Conservation (phyloP, 768 basidiomycete genomes). For the Lyophyllum semitale region DNA sequence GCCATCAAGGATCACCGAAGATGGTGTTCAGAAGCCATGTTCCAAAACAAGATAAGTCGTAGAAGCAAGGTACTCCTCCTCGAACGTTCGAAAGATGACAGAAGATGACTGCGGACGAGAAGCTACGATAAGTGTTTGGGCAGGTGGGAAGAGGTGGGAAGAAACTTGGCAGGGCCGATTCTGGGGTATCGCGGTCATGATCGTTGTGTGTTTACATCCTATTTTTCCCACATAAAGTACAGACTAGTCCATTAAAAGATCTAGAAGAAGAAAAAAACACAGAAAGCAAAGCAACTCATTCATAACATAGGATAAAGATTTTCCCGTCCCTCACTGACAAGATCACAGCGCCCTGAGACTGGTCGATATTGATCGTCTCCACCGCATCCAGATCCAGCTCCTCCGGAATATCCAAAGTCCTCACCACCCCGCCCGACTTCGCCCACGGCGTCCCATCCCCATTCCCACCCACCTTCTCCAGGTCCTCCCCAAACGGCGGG, state of each 20-base stretch:
- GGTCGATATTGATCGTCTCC: conserved; percentile 80
- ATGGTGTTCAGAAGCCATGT: neutral
- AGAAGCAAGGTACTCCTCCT: neutral
- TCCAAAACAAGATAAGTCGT: neutral
- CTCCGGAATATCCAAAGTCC: conserved; percentile 63
- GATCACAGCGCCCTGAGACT: conserved; percentile 73
- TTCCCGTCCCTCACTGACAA: conserved; percentile 66
- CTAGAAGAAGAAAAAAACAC: neutral
- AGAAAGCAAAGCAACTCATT: conserved; percentile 25
- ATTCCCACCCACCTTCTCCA: conserved; percentile 16
- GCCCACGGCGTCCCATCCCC: conserved; percentile 25
- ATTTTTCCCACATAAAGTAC: neutral
- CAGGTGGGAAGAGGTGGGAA: no score
- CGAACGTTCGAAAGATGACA: neutral
- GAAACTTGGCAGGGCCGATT: neutral
- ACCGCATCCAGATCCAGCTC: conserved; percentile 66
- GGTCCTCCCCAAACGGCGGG: conserved; percentile 50
- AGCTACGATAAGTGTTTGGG: no score
- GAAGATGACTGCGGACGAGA: neutral
- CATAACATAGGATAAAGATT: conserved; percentile 75
- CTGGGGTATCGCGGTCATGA: no score
- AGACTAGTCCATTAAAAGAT: neutral
- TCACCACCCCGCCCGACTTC: conserved; percentile 45
- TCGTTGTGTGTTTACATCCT: neutral
- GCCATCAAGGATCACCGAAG: neutral